phyloP scores from a whole-genome alignment of 2,329 filamentous ascomycete species.

The Aspergillus proliferans region DNA sequence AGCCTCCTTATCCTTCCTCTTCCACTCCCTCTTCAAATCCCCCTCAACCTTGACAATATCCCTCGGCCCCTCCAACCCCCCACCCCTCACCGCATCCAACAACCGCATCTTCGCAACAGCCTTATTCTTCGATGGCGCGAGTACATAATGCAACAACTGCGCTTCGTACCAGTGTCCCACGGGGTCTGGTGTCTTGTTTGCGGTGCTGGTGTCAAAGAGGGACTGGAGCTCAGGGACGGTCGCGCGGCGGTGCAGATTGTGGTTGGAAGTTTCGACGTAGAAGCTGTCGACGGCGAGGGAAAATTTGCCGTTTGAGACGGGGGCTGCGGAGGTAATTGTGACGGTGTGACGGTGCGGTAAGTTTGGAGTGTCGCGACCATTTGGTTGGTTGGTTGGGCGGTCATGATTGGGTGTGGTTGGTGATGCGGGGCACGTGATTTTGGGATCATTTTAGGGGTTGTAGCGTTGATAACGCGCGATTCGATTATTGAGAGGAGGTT shows the following conservation, averaged over 20 bases:
- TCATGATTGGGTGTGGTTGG: no score
- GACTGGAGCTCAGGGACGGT: constrained; percentile 40
- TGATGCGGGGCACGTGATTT: not conserved
- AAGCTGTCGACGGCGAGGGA: constrained; percentile 40
- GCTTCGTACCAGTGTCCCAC: constrained; percentile 58
- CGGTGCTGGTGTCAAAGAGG: constrained; percentile 29
- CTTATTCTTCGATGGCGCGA: constrained; percentile 53
- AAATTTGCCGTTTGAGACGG: constrained; percentile 35
- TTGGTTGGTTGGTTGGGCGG: no score
- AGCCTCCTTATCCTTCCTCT: constrained; percentile 37
- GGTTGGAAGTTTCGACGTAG: constrained; percentile 39
- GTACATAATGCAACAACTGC: constrained; percentile 57
- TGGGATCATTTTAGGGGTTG: not conserved
- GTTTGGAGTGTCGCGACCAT: not conserved
- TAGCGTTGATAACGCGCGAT: not conserved
- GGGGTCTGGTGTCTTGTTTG: constrained; percentile 37
- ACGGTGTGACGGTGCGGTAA: not conserved
- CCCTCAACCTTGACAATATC: constrained; percentile 47
- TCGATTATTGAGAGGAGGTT: no score
- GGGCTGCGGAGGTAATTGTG: constrained; percentile 8
- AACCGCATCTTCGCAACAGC: constrained; percentile 54
- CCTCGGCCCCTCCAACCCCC: constrained; percentile 45
- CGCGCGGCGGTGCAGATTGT: constrained; percentile 44
- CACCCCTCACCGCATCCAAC: constrained; percentile 49
- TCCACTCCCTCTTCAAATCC: constrained; percentile 54